phyloP scores from a whole-genome alignment of 192 early-diverging fungal species.

The Backusella liffmaniae region DNA sequence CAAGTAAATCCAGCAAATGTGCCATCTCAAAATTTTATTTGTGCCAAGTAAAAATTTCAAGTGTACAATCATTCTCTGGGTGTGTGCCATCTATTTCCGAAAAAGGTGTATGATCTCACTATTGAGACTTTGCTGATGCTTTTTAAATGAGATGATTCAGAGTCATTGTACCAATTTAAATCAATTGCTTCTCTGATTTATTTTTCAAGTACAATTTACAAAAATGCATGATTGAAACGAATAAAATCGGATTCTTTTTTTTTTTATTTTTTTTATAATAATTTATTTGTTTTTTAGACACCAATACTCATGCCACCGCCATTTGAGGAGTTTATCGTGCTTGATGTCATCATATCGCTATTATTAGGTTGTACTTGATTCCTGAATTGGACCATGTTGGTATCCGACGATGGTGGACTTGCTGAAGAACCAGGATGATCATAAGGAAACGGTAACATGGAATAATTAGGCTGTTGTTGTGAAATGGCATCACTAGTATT shows the following conservation, averaged over 20 bases:
- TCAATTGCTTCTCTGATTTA: too few species aligned
- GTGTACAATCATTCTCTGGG: too few species aligned
- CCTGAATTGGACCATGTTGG: neutral
- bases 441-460: neutral
- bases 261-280: neutral
- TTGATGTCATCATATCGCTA: neutral
- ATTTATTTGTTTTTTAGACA: neutral
- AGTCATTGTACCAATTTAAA: too few species aligned
- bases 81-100: too few species aligned
- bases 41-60: too few species aligned
- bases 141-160: too few species aligned
- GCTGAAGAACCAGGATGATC: neutral
- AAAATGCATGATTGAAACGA: neutral
- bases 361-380: constrained; percentile 5
- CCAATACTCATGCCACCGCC: constrained; percentile 12
- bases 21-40: too few species aligned
- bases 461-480: neutral
- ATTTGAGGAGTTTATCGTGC: neutral
- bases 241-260: neutral
- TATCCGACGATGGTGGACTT: neutral
- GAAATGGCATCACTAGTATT: neutral
- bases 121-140: too few species aligned
- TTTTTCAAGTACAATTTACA: too few species aligned
- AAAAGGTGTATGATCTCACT: too few species aligned
- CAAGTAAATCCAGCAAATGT: too few species aligned